Evolutionary conservation across 768 basidiomycete genomes (phyloP).

Genomic region (Amanita fuliginea): DNA sequence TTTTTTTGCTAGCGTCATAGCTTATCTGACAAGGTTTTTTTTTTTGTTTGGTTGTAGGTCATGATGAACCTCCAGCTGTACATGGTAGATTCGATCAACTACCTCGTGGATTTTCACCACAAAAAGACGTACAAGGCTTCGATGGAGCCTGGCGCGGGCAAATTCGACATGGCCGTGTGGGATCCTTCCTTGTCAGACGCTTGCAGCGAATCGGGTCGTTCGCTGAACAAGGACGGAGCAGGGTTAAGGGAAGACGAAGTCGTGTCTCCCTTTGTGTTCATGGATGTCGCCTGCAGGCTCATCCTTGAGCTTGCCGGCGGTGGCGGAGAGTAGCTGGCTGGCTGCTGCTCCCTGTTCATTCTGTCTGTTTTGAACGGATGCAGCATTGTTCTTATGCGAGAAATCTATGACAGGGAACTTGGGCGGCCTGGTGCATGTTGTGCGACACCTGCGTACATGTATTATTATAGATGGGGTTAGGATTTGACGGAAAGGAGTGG

Average conservation of each 20-base stretch:
- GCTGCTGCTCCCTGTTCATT: background rate
- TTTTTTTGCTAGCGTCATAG: background rate
- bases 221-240: slow-evolving; percentile 37
- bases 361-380: background rate
- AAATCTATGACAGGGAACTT: background rate
- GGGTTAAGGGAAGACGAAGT: slow-evolving; percentile 46
- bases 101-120: slow-evolving; percentile 97
- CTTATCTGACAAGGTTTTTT: background rate
- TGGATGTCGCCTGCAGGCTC: slow-evolving; percentile 89
- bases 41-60: slow-evolving; percentile 46
- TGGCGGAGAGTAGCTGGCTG: slow-evolving; percentile 20
- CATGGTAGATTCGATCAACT: slow-evolving; percentile 91
- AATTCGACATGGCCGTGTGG: slow-evolving; percentile 55
- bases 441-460: slow-evolving; percentile 3
- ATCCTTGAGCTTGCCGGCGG: slow-evolving; percentile 85
- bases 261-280: slow-evolving; percentile 86
- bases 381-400: background rate
- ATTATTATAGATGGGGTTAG: slow-evolving; percentile 1
- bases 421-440: background rate
- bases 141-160: slow-evolving; percentile 52
- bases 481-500: background rate
- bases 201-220: slow-evolving; percentile 46
- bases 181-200: slow-evolving; percentile 37
- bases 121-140: slow-evolving; percentile 86
- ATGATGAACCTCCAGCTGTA: slow-evolving; percentile 97